These are phyloP conservation scores for Wickerhamiella galacta DNA, from an alignment of 805 yeast genomes.

Conservation along the genomic window DNA sequence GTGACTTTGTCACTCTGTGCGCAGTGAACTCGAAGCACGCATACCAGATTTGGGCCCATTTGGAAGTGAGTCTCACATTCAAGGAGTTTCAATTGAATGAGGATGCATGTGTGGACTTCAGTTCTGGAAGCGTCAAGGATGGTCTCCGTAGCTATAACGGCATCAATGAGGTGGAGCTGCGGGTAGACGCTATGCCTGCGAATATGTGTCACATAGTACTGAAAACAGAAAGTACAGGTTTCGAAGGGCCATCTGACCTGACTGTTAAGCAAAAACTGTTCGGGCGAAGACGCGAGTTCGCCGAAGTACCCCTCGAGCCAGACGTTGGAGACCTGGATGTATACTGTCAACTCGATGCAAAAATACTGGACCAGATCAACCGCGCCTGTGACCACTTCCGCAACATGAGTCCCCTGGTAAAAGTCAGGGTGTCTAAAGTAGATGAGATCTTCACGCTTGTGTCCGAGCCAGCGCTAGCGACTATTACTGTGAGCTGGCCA, in stretches of 20 bases:
- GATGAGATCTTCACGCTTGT: constrained; percentile 14
- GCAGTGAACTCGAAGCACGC: constrained; percentile 5
- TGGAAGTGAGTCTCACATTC: constrained; percentile 6
- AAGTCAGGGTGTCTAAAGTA: constrained; percentile 11
- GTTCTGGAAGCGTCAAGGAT: constrained; percentile 30
- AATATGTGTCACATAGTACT: constrained; percentile 38
- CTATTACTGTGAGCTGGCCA: neutral
- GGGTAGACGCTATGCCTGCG: constrained; percentile 17
- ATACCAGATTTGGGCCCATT: constrained; percentile 13
- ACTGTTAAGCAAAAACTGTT: constrained; percentile 34
- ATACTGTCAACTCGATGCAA: constrained; percentile 25
- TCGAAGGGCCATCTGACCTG: constrained; percentile 24
- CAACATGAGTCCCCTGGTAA: constrained; percentile 13
- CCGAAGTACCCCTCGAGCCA: constrained; percentile 34
- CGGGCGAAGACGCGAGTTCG: constrained; percentile 39
- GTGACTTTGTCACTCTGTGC: constrained; percentile 5
- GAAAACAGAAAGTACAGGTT: constrained; percentile 42
- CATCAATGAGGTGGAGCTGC: constrained; percentile 14
- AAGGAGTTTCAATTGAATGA: neutral
- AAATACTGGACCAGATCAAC: constrained; percentile 21
- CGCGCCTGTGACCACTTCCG: constrained; percentile 21
- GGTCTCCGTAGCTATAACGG: constrained; percentile 19
- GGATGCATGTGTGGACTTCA: constrained; percentile 6
- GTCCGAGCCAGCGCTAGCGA: constrained; percentile 1
- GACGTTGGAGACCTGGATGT: constrained; percentile 37